Evolutionary conservation across 371 early-diverging fungal genomes (phyloP), one percentile per base, ranked within the genome.

Genomic region (Saksenaea oblongispora): DNA sequence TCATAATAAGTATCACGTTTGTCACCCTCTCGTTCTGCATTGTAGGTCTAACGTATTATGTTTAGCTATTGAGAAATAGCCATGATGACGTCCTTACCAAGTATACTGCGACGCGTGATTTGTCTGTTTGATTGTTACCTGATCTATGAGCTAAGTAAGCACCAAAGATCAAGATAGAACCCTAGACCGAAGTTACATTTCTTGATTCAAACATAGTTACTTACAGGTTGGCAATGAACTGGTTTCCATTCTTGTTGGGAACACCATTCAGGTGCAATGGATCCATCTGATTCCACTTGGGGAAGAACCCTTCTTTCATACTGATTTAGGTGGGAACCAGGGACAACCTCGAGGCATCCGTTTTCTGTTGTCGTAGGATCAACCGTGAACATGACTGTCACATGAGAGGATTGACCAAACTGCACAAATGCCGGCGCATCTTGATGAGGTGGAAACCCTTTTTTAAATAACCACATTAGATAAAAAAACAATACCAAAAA

Each of bases 361-460:
- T 86, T 86, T n/a, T 69, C 76, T 9, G 62, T 56, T 5, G 82
- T 83, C 17, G 79, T 83, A 14, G 80, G 66, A 60, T 84, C 82
- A 28, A 84, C 71, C 13, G 84, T 82, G 61, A 84, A 83, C 71
- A 86, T 74, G 10, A 79, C 76, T 3, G 86, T 84, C 61, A 83
- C 70, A 59, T 85, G 84, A 24, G 74, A 76, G 28, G 69, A 71
- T 56, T 79, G 82, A 1, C 84, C 84, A 28, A 83, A 73, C 39
- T 82, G 84, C 14, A 78, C 76, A 63, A 86, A 86, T 17, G 86
- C 84, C 28, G 82, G 82, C 0, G 80, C 73, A 62, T 86, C 86
- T 64, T 86, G 86, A 67, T 86, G 84, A 15, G 86, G 73, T 54
- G 72, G 74, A 56, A 84, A 83, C 7, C 66, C 74, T 69, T n/a